These are phyloP conservation scores for Wickerhamiella pararugosa DNA, from an alignment of 1,139 yeast genomes.

Conservation along the genomic window DNA sequence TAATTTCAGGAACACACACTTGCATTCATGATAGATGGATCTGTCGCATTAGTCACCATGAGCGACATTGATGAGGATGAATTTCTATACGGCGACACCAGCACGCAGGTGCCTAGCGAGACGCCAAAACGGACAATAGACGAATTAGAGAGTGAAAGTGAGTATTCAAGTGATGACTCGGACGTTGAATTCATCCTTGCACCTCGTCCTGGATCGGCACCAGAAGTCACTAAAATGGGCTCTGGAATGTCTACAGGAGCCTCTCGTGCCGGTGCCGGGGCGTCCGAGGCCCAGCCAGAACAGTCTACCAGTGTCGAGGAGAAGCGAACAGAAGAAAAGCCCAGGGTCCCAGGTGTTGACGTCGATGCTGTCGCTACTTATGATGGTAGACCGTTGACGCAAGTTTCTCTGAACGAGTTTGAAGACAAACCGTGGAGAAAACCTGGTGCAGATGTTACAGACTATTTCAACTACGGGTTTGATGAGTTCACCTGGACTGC, in stretches of 20 bases:
- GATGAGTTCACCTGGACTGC: conserved; percentile 95
- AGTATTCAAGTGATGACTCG: neutral
- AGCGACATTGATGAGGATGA: too few species aligned
- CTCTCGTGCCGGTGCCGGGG: neutral
- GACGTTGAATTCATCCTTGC: conserved; percentile 4
- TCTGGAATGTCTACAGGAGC: neutral
- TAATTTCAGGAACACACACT: too few species aligned
- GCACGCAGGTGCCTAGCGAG: too few species aligned
- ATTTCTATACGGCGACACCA: too few species aligned
- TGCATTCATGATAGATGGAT: too few species aligned
- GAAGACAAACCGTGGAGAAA: conserved; percentile 97
- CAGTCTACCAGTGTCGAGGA: neutral
- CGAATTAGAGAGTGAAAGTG: neutral
- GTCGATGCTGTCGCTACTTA: conserved; percentile 63
- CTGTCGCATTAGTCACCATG: too few species aligned
- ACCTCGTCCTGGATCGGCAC: conserved; percentile 2
- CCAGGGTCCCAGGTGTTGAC: conserved; percentile 30
- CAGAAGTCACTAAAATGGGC: neutral
- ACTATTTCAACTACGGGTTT: conserved; percentile 90
- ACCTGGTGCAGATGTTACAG: conserved; percentile 90
- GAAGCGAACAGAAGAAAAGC: neutral
- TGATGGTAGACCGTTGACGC: conserved; percentile 74
- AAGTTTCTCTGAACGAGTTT: conserved; percentile 64
- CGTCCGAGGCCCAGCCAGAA: neutral
- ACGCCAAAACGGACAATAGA: too few species aligned